These are phyloP conservation scores for Drechslerella coelobrocha DNA, from an alignment of 2,329 filamentous ascomycete genomes.

Conservation along the genomic window DNA sequence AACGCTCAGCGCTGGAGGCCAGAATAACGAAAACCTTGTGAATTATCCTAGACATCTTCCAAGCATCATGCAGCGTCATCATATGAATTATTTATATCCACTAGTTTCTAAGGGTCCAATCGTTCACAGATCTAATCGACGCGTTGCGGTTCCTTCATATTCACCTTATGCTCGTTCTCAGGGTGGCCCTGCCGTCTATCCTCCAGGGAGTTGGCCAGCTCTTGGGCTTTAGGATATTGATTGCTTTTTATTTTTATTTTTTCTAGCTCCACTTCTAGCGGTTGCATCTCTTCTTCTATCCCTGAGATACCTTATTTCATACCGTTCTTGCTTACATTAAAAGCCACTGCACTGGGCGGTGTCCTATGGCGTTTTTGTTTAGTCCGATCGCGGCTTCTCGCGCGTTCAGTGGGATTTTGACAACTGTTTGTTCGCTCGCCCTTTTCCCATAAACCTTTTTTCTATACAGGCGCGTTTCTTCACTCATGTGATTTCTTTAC, in stretches of 20 bases:
- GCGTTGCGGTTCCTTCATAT: slow-evolving; percentile 17
- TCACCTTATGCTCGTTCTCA: slow-evolving; percentile 21
- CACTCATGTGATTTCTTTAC: no score
- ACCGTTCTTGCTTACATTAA: slow-evolving; percentile 1
- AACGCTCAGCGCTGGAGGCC: not conserved
- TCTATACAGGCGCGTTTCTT: slow-evolving; percentile 45
- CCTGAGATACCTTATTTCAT: slow-evolving; percentile 33
- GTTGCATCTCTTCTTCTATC: slow-evolving; percentile 22
- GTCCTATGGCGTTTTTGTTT: slow-evolving; percentile 37
- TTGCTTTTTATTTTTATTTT: slow-evolving; percentile 3
- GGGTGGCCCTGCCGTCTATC: not conserved
- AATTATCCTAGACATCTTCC: slow-evolving; percentile 26
- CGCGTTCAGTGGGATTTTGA: not conserved
- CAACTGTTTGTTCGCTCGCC: not conserved
- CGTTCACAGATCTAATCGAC: slow-evolving; percentile 29
- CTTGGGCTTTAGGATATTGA: slow-evolving; percentile 9
- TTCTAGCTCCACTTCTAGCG: slow-evolving; percentile 11
- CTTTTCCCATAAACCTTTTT: slow-evolving; percentile 28
- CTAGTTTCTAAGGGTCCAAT: slow-evolving; percentile 18
- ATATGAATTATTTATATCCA: slow-evolving; percentile 4
- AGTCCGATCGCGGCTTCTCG: not conserved
- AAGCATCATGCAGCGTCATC: slow-evolving; percentile 8
- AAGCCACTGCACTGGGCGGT: slow-evolving; percentile 44
- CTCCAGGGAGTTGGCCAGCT: not conserved
- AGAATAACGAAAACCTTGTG: slow-evolving; percentile 15